Percentiles rank a stretch among this genome's conserved stretches.
phyloP scores from a whole-genome alignment of 2,329 filamentous ascomycete species.

The Trichoderma atrobrunneum region DNA sequence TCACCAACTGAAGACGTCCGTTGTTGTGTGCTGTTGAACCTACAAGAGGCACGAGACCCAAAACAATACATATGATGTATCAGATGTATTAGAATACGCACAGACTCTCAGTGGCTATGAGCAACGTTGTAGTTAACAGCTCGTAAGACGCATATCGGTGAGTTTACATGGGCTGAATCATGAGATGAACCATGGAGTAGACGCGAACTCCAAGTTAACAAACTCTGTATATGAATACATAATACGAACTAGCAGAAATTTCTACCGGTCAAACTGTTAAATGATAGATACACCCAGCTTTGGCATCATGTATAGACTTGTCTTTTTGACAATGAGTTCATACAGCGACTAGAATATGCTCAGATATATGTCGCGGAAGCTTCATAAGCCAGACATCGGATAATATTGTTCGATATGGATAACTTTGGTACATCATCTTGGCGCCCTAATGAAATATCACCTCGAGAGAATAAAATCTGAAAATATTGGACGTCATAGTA shows the following conservation, averaged over 20 bases:
- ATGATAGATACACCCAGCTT: neutral
- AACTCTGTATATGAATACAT: neutral
- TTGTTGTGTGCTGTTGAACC: neutral
- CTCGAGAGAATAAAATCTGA: neutral
- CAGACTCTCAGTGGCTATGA: neutral
- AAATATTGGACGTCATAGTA: neutral
- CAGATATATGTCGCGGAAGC: neutral
- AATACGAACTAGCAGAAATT: neutral
- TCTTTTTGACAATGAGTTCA: neutral
- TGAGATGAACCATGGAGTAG: neutral
- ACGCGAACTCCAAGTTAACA: neutral
- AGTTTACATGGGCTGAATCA: neutral
- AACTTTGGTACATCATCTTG: neutral
- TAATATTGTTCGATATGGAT: neutral
- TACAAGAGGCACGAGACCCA: neutral
- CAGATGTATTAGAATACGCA: neutral
- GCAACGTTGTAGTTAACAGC: neutral
- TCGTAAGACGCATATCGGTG: neutral
- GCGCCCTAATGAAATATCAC: fast-evolving
- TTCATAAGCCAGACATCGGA: neutral
- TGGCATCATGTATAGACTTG: neutral
- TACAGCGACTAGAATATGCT: no score
- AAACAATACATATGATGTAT: neutral
- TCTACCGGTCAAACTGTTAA: neutral
- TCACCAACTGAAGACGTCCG: no score